Evolutionary conservation across 2,329 filamentous ascomycete genomes (phyloP).

Genomic region (Orbilia ellipsospora): DNA sequence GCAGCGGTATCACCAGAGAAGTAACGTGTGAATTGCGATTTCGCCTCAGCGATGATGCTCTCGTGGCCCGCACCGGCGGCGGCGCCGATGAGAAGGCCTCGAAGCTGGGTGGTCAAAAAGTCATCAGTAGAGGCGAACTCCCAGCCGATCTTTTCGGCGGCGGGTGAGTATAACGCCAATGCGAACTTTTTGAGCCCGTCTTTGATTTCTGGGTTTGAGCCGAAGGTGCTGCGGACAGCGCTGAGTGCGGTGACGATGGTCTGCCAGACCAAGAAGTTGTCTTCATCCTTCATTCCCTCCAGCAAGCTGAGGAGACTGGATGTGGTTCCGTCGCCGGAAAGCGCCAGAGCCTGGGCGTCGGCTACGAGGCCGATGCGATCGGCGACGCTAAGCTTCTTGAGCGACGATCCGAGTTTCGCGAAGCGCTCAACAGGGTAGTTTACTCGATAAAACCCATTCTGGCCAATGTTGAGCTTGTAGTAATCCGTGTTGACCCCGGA

Average conservation of each 20-base stretch:
- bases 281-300: slow-evolving; percentile 83
- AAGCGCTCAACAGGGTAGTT: slow-evolving; percentile 90
- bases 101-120: slow-evolving; percentile 82
- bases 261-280: slow-evolving; percentile 88
- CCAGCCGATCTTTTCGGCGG: slow-evolving; percentile 85
- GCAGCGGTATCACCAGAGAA: slow-evolving; percentile 74
- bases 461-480: slow-evolving; percentile 92
- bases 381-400: slow-evolving; percentile 79
- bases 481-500: slow-evolving; percentile 79
- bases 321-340: slow-evolving; percentile 85
- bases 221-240: slow-evolving; percentile 85
- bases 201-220: slow-evolving; percentile 73
- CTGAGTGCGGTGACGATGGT: slow-evolving; percentile 82
- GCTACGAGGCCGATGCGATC: slow-evolving; percentile 94
- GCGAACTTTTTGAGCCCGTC: slow-evolving; percentile 81
- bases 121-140: slow-evolving; percentile 81
- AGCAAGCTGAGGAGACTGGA: slow-evolving; percentile 83
- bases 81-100: slow-evolving; percentile 80
- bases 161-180: slow-evolving; percentile 78
- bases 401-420: slow-evolving; percentile 79
- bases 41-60: slow-evolving; percentile 77
- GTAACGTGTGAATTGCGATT: slow-evolving; percentile 84
- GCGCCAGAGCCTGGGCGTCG: slow-evolving; percentile 87
- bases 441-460: slow-evolving; percentile 89
- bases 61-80: slow-evolving; percentile 82